Evolutionary conservation across 192 early-diverging fungal genomes (phyloP), one percentile per base, ranked within the genome.

Genomic region (Backusella tuberculispora): DNA sequence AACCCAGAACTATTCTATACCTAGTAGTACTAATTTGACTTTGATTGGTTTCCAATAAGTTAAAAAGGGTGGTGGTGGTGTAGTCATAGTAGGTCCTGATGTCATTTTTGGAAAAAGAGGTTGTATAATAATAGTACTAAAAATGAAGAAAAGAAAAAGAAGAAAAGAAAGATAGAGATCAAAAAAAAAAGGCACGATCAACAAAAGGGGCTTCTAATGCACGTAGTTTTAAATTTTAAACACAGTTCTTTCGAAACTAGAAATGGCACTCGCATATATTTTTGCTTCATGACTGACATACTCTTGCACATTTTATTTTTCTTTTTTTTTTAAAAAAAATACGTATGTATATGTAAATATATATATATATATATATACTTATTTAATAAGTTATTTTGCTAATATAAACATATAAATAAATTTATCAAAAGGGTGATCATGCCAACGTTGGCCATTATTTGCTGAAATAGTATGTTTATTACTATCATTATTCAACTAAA

Each of bases 11-110:
- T 6, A 7, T 40, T 65, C 41, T 75, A 67, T 78, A 82, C 92
- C 92, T 69, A 98, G 90, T 41, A 98, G 88, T 15, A 98, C 97
- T 29, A 98, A 90, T 83, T 98, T 98, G 69, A 98, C 95, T 76
- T 95, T 94, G 74, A 96, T 90, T 69, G 95, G 93, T 80, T 96
- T 97, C 21, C 21, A 24, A 46, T 70, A 46, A 24, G 53, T 21
- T 60, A 60, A 60, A 60, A 60, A 60, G 12, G 21, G 53, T 60
- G 21, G 53, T 60, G 53, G 53, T 5, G 53, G 53, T 60, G 53
- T 60, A 10, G 53, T 60, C 53, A 60, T 60, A 4, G 53, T 60
- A 4, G 53, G 53, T 13, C 10, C 24, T 60, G 26, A 13, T 24
- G 53, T 26, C 53, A 60, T 60, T 2, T 60, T 1, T 26, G 7